A percentile compares a stretch with the other conserved stretches of the same genome.
phyloP scores from a whole-genome alignment of 345 rosid genomes.

The Cardamine chenopodiifolia region DNA sequence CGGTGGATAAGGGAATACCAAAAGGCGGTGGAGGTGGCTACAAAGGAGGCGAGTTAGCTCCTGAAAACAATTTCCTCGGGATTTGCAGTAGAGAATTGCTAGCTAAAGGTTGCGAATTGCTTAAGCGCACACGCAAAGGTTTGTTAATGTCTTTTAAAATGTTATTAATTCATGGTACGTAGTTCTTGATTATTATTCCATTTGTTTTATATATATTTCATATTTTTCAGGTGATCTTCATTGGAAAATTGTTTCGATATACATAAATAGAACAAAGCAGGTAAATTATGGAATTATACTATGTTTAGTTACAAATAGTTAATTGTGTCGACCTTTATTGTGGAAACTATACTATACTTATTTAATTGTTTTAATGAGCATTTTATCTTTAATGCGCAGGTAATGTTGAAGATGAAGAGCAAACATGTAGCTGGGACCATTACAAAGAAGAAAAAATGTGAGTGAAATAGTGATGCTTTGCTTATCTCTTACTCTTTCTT shows the following conservation, averaged over 20 bases:
- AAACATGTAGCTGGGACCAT: slow-evolving; percentile 78
- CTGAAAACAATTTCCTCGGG: slow-evolving; percentile 82
- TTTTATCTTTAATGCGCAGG: slow-evolving; percentile 46
- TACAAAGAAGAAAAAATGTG: slow-evolving; percentile 89
- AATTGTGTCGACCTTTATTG: neutral
- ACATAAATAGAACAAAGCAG: slow-evolving; percentile 80
- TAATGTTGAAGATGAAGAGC: slow-evolving; percentile 85
- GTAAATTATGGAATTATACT: slow-evolving; percentile 42
- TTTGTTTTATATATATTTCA: neutral
- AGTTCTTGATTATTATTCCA: neutral
- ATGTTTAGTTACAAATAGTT: neutral
- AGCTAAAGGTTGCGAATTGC: slow-evolving; percentile 93
- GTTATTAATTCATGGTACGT: neutral
- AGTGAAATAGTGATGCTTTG: slow-evolving; percentile 41
- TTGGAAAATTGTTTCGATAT: slow-evolving; percentile 92
- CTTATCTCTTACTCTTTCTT: slow-evolving; percentile 41
- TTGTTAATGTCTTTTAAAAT: slow-evolving; percentile 24
- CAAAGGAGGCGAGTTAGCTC: slow-evolving; percentile 62
- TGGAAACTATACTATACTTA: neutral
- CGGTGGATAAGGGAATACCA: slow-evolving; percentile 72
- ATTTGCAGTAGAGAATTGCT: slow-evolving; percentile 79
- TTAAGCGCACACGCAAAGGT: slow-evolving; percentile 97
- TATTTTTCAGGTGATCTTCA: slow-evolving; percentile 82
- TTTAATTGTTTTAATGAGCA: neutral
- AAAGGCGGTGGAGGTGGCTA: slow-evolving; percentile 41